Percentiles rank a stretch among this genome's conserved stretches.
Conservation (phyloP, 176 grass and related monocot species). For the Triticum timopheevii region DNA sequence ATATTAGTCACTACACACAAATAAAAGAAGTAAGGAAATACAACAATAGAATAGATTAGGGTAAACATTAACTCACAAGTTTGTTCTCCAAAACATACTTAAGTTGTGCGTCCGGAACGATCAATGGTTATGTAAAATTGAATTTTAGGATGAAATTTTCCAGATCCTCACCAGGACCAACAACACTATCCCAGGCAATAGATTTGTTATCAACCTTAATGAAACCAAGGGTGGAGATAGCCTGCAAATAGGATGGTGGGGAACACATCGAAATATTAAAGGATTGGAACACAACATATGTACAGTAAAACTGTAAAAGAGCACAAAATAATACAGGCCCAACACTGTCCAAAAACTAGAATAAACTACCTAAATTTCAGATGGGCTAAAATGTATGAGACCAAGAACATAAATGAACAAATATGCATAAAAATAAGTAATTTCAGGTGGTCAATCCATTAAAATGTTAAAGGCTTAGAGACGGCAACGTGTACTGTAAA, state of each 20-base stretch:
- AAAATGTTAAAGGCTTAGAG: not conserved
- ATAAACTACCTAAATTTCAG: not conserved
- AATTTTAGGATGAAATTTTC: not conserved
- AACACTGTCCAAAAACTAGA: not conserved
- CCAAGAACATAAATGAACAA: not conserved
- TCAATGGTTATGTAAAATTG: not conserved
- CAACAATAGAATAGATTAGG: not conserved
- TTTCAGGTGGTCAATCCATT: not conserved
- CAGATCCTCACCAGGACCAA: not conserved
- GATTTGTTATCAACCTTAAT: not conserved
- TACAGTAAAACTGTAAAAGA: not conserved
- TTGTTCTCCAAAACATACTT: not conserved
- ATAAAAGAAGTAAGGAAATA: not conserved
- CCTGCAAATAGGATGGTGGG: not conserved
- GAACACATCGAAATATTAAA: not conserved
- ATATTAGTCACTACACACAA: not conserved
- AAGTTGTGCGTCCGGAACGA: not conserved
- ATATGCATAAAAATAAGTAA: not conserved
- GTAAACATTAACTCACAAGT: conserved; percentile 13
- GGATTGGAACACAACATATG: not conserved
- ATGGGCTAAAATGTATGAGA: not conserved
- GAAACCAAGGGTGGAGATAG: not conserved
- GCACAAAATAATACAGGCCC: not conserved
- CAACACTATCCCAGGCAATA: not conserved
- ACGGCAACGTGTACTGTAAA: not conserved